phyloP scores from a whole-genome alignment of 257 asterid species.

The Solanum ahanhuiri region DNA sequence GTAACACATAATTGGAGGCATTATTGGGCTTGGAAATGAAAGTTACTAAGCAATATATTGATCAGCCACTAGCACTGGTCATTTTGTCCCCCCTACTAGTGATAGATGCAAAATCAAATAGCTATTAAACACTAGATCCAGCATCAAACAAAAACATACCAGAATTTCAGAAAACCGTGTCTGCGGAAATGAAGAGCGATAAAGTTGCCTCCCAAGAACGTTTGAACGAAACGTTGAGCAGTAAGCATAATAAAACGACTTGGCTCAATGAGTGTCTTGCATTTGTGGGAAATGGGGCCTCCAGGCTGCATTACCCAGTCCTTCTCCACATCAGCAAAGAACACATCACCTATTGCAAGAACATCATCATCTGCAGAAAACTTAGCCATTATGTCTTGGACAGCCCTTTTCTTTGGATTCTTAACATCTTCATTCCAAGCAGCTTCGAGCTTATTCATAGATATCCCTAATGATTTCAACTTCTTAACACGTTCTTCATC shows the following conservation, averaged over 20 bases:
- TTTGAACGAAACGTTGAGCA: conserved; percentile 90
- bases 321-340: conserved; percentile 86
- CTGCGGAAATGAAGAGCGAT: conserved; percentile 91
- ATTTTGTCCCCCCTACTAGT: neutral
- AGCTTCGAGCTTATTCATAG: conserved; percentile 59
- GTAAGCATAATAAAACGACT: conserved; percentile 82
- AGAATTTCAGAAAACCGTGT: conserved; percentile 96
- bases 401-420: conserved; percentile 58
- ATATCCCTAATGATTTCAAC: conserved; percentile 67
- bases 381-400: conserved; percentile 53
- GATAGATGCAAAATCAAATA: neutral
- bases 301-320: conserved; percentile 97
- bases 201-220: conserved; percentile 81
- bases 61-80: neutral
- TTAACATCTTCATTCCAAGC: conserved; percentile 87
- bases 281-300: conserved; percentile 86
- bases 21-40: neutral
- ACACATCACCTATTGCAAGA: conserved; percentile 89
- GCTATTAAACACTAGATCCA: neutral
- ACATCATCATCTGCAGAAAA: conserved; percentile 66
- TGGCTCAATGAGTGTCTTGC: conserved; percentile 87
- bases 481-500: conserved; percentile 87
- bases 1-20: neutral
- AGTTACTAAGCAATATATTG: neutral
- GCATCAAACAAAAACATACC: conserved; percentile 32